Evolutionary conservation across 768 basidiomycete genomes (phyloP).

Genomic region (Tephrocybe sp.): DNA sequence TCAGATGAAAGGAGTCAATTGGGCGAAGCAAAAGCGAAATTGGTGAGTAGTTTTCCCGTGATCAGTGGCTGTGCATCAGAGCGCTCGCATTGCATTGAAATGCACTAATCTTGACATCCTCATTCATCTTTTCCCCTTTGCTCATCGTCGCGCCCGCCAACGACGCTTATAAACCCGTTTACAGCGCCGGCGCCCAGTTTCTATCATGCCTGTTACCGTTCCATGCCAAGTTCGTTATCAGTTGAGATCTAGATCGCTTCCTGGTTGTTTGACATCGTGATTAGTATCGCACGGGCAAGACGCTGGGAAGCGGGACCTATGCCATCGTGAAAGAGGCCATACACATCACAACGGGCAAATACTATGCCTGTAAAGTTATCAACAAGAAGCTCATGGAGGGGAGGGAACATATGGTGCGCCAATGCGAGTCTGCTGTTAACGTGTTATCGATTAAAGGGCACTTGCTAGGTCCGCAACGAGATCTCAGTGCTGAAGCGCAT

Average conservation of each 20-base stretch:
- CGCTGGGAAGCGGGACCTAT: slow-evolving; percentile 90
- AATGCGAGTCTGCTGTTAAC: slow-evolving; percentile 9
- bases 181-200: slow-evolving; percentile 11
- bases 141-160: background rate
- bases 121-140: background rate
- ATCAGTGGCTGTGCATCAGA: slow-evolving; percentile 21
- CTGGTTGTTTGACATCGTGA: slow-evolving; percentile 10
- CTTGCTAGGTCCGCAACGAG: slow-evolving; percentile 86
- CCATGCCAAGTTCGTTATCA: slow-evolving; percentile 42
- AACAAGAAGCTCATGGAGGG: slow-evolving; percentile 99
- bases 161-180: background rate
- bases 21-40: background rate
- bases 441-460: slow-evolving; percentile 5
- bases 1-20: no score
- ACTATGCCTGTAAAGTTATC: slow-evolving; percentile 99
- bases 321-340: slow-evolving; percentile 96
- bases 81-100: no score
- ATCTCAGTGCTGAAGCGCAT: slow-evolving; percentile 93
- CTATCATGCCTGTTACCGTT: slow-evolving; percentile 38
- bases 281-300: slow-evolving; percentile 87
- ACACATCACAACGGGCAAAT: slow-evolving; percentile 86
- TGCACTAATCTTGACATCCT: background rate
- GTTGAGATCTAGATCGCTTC: slow-evolving; percentile 10
- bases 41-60: slow-evolving; percentile 11
- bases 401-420: slow-evolving; percentile 94